Conservation (phyloP, 257 asterid genomes). For the Solanum rostratum region DNA sequence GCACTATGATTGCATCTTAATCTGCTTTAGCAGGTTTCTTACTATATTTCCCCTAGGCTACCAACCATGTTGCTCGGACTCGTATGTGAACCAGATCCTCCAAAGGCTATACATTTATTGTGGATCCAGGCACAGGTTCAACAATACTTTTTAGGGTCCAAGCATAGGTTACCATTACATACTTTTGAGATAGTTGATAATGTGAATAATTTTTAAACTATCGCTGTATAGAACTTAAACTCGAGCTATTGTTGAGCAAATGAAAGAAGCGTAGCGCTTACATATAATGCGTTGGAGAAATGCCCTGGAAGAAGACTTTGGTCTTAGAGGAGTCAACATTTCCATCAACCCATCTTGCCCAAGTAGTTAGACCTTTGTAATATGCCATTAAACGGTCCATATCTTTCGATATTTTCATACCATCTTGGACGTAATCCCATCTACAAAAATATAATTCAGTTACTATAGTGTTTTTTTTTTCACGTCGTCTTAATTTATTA, state of each 20-base stretch:
- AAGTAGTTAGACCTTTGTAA: slow-evolving; percentile 53
- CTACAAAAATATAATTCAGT: slow-evolving; percentile 4
- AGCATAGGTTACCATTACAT: neutral
- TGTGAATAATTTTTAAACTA: too few species aligned
- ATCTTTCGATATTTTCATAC: slow-evolving; percentile 32
- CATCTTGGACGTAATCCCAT: slow-evolving; percentile 57
- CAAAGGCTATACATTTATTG: neutral
- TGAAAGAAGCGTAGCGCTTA: slow-evolving; percentile 16
- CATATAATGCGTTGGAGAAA: slow-evolving; percentile 61
- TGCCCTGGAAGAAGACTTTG: slow-evolving; percentile 57
- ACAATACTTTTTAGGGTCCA: neutral
- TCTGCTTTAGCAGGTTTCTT: neutral
- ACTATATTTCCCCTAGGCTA: neutral
- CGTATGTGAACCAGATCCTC: neutral
- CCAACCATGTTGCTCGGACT: neutral
- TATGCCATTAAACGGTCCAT: slow-evolving; percentile 59
- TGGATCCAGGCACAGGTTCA: neutral
- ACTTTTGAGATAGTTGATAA: neutral
- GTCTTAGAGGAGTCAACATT: slow-evolving; percentile 48
- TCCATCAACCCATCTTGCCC: slow-evolving; percentile 56
- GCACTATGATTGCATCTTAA: neutral
- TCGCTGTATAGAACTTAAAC: neutral
- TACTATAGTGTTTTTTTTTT: neutral
- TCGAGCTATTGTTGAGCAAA: neutral
- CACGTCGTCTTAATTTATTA: neutral